These are phyloP conservation scores for Pelargonium australe DNA, from an alignment of 441 rosid genomes.

Conservation along the genomic window DNA sequence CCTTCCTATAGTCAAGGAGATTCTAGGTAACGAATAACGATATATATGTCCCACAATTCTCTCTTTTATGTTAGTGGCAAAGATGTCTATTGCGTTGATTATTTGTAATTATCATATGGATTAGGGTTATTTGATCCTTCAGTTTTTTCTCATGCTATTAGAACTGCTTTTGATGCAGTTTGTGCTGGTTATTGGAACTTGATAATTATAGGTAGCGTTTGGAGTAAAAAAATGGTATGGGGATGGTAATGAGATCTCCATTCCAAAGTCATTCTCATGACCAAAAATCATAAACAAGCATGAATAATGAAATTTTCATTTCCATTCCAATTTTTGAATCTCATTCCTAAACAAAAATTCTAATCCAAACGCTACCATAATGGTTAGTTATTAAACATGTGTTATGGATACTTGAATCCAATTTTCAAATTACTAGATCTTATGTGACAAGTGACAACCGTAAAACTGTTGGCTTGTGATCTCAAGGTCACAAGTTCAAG, in stretches of 20 bases:
- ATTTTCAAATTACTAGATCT: neutral
- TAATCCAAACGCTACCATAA: too few species aligned
- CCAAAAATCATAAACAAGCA: too few species aligned
- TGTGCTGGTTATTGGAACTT: neutral
- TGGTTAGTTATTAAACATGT: too few species aligned
- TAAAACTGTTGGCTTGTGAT: too few species aligned
- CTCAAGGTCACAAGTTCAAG: too few species aligned
- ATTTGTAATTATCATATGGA: neutral
- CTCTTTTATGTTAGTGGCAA: conserved; percentile 10
- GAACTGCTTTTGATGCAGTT: neutral
- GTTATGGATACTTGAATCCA: neutral
- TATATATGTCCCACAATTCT: neutral
- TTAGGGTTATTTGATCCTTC: neutral
- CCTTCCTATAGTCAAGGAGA: conserved; percentile 51
- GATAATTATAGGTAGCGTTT: neutral
- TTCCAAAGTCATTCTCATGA: too few species aligned
- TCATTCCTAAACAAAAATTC: too few species aligned
- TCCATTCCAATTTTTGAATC: too few species aligned
- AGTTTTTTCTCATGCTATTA: neutral
- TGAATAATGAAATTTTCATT: too few species aligned
- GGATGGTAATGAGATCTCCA: too few species aligned
- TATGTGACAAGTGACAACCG: neutral
- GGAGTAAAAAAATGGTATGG: too few species aligned
- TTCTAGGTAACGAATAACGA: conserved; percentile 41
- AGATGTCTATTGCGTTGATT: neutral